Base-by-base conservation (phyloP, 805 yeast species). In the Starmerella sp. region DNA sequence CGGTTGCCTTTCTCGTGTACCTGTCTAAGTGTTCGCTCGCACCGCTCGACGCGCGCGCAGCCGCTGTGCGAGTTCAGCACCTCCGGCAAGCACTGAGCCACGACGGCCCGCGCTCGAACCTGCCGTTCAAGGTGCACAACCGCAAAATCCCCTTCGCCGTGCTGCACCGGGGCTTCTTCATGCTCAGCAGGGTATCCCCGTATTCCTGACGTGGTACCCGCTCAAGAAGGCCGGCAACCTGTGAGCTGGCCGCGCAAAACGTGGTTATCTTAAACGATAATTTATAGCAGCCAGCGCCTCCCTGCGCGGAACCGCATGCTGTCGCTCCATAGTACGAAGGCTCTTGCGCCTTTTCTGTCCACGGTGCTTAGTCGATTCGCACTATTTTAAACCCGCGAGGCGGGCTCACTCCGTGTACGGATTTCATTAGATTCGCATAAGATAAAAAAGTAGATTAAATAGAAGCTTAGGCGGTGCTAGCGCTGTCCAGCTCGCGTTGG, bases 81-180 rank as follows among this genome's bases (percentile, higher is more conserved):
- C 42, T 41, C 64, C 14, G 60, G 57, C 36, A 55, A 59, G 32
- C 62, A 63, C 52, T 61, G 34, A 62, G 62, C 73, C 82, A 81
- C 65, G 84, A 80, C 67, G 97, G 97, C 67, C 82, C 83, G 48
- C 91, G 91, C 83, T 76, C 84, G 67, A 91, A 93, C 80, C 69
- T 93, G 61, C 98, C 98, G 62, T 93, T 91, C 82, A 81, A 81
- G 78, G 95, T 93, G 60, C 89, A 88, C 79, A 77, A 83, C 80
- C 89, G 95, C 79, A 85, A 82, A 48, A 78, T 91, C 62, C 97
- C 97, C 63, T 89, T 79, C 71, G 86, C 82, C 63, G 75, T 88
- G 52, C 77, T 84, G 62, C 95, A 84, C 77, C 84, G 86, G 77
- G 81, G 89, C 53, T 84, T 81, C 75, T 77, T 84, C 62, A 80